These are phyloP conservation scores for Pleurotus platypus DNA, from an alignment of 768 basidiomycete species.

Conservation along the genomic window DNA sequence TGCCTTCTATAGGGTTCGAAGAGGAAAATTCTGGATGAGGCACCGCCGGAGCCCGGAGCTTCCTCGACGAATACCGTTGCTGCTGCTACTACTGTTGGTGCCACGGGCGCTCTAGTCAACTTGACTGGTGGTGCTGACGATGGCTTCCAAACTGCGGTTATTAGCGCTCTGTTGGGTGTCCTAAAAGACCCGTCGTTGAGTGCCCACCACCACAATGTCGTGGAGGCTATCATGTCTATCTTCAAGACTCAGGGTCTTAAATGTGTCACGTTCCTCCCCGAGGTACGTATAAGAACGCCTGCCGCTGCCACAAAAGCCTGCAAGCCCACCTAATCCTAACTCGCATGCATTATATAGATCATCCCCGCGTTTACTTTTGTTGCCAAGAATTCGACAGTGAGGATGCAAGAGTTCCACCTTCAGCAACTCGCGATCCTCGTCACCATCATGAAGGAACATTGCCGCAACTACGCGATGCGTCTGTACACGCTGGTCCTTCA, in stretches of 20 bases:
- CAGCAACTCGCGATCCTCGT: slow-evolving; percentile 97
- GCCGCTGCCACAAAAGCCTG: neutral
- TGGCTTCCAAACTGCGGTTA: slow-evolving; percentile 96
- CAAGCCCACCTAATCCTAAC: too few relatives aligned
- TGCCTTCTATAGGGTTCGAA: slow-evolving; percentile 19
- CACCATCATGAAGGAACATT: slow-evolving; percentile 94
- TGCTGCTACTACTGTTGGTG: slow-evolving; percentile 58
- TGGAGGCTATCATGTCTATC: slow-evolving; percentile 98
- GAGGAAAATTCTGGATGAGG: slow-evolving; percentile 64
- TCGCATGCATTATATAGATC: slow-evolving; percentile 46
- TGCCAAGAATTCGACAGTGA: slow-evolving; percentile 74
- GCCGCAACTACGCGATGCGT: slow-evolving; percentile 85
- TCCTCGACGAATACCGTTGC: slow-evolving; percentile 34
- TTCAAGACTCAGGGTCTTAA: slow-evolving; percentile 98
- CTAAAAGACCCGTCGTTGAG: slow-evolving; percentile 86
- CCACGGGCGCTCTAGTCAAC: slow-evolving; percentile 59
- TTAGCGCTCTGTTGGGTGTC: slow-evolving; percentile 81
- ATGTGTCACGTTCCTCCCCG: slow-evolving; percentile 92
- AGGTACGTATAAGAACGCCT: slow-evolving; percentile 43
- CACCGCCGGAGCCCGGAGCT: slow-evolving; percentile 7
- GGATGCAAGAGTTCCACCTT: slow-evolving; percentile 88
- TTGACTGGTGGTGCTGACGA: slow-evolving; percentile 77
- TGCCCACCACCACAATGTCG: slow-evolving; percentile 86
- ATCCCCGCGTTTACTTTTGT: slow-evolving; percentile 93
- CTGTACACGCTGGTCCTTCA: slow-evolving; percentile 85